Evolutionary conservation across 345 rosid genomes (phyloP).

Genomic region (Raphanus raphanistrum): DNA sequence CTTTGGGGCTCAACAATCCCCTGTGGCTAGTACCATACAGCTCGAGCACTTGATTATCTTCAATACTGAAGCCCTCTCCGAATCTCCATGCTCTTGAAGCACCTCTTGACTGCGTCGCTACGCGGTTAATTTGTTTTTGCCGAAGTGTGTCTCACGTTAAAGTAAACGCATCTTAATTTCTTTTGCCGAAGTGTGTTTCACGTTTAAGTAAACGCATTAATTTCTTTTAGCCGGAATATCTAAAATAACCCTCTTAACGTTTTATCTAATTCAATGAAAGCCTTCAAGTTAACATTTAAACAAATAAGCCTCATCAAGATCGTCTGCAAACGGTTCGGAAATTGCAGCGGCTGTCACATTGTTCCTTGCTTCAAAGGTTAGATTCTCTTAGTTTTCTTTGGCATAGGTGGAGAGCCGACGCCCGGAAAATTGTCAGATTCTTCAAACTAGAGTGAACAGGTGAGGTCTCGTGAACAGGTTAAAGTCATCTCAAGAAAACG

Average conservation of each 20-base stretch:
- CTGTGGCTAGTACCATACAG: too few relatives aligned
- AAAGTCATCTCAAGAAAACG: constrained; percentile 40
- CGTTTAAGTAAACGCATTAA: too few relatives aligned
- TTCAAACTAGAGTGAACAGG: constrained; percentile 54
- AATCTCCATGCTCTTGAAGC: too few relatives aligned
- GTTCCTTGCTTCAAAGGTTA: too few relatives aligned
- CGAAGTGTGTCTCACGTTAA: background rate
- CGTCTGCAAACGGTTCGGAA: constrained; percentile 62
- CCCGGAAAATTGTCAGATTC: constrained; percentile 43
- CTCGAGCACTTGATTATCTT: too few relatives aligned
- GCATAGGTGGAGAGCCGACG: too few relatives aligned
- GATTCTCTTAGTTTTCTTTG: constrained; percentile 25
- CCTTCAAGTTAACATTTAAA: background rate
- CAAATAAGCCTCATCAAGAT: constrained; percentile 7
- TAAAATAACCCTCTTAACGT: background rate
- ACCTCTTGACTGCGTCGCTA: too few relatives aligned
- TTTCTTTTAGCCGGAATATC: background rate
- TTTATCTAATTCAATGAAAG: background rate
- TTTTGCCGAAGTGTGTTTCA: background rate
- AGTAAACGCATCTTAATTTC: too few relatives aligned
- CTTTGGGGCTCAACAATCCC: background rate
- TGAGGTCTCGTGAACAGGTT: constrained; percentile 52
- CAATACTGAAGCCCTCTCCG: too few relatives aligned
- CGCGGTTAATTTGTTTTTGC: background rate
- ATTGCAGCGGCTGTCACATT: too few relatives aligned